These are phyloP conservation scores for Eutrema japonicum DNA, from an alignment of 345 rosid genomes.

Conservation along the genomic window DNA sequence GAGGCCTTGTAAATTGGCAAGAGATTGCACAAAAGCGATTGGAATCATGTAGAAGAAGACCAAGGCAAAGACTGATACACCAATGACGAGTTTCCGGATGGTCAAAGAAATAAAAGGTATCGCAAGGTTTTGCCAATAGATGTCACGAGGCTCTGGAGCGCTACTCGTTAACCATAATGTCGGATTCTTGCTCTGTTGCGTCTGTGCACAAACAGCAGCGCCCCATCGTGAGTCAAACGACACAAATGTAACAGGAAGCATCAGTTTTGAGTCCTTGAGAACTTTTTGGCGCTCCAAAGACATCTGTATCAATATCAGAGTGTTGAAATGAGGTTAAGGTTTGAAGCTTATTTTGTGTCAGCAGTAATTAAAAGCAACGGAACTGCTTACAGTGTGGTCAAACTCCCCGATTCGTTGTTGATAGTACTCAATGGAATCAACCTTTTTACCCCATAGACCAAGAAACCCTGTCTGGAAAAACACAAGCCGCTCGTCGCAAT, in stretches of 20 bases:
- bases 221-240: slow-evolving; percentile 97
- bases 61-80: slow-evolving; percentile 74
- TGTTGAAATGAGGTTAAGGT: neutral
- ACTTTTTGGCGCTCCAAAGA: slow-evolving; percentile 72
- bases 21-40: slow-evolving; percentile 96
- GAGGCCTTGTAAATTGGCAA: slow-evolving; percentile 93
- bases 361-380: neutral
- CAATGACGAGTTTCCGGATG: slow-evolving; percentile 73
- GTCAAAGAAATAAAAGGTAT: slow-evolving; percentile 89
- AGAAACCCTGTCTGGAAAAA: slow-evolving; percentile 75
- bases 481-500: slow-evolving; percentile 25
- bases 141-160: slow-evolving; percentile 97
- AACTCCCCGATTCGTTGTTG: slow-evolving; percentile 59
- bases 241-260: slow-evolving; percentile 84
- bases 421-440: slow-evolving; percentile 88
- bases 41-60: slow-evolving; percentile 99
- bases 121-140: slow-evolving; percentile 91
- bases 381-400: slow-evolving; percentile 60
- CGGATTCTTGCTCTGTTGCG: slow-evolving; percentile 93
- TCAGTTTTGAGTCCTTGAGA: slow-evolving; percentile 66
- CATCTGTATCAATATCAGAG: slow-evolving; percentile 55
- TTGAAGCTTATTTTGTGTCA: neutral
- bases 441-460: slow-evolving; percentile 79
- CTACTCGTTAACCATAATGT: slow-evolving; percentile 89
- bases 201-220: slow-evolving; percentile 98